phyloP scores from a whole-genome alignment of 345 rosid genomes.

The Hibiscus mutabilis region DNA sequence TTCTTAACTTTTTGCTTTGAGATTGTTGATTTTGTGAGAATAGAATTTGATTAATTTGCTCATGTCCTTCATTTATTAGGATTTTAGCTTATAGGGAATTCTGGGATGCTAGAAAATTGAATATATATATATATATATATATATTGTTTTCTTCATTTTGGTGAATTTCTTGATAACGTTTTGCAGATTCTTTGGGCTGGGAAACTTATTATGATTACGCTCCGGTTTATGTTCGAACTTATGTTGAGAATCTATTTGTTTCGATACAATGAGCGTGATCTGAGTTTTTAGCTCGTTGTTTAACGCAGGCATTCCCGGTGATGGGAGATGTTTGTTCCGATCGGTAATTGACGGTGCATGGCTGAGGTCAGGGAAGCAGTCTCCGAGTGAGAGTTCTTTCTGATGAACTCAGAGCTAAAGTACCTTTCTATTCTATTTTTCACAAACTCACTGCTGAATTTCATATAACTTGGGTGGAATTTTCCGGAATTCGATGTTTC shows the following conservation, averaged over 20 bases:
- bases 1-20: too few species aligned
- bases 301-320: conserved; percentile 47
- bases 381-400: conserved; percentile 49
- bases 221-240: background rate
- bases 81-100: too few species aligned
- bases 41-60: too few species aligned
- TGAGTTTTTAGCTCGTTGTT: background rate
- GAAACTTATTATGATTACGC: background rate
- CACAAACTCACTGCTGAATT: background rate
- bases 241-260: background rate
- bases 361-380: conserved; percentile 44
- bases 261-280: too few species aligned
- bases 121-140: too few species aligned
- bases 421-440: conserved; percentile 8
- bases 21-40: too few species aligned
- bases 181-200: background rate
- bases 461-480: background rate
- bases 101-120: too few species aligned
- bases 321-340: conserved; percentile 65
- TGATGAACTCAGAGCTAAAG: conserved; percentile 55
- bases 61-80: too few species aligned
- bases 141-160: background rate
- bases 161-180: background rate
- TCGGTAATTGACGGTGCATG: conserved; percentile 52
- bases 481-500: too few species aligned